Conservation (phyloP, 2,329 filamentous ascomycete genomes). For the Fusarium temperatum region DNA sequence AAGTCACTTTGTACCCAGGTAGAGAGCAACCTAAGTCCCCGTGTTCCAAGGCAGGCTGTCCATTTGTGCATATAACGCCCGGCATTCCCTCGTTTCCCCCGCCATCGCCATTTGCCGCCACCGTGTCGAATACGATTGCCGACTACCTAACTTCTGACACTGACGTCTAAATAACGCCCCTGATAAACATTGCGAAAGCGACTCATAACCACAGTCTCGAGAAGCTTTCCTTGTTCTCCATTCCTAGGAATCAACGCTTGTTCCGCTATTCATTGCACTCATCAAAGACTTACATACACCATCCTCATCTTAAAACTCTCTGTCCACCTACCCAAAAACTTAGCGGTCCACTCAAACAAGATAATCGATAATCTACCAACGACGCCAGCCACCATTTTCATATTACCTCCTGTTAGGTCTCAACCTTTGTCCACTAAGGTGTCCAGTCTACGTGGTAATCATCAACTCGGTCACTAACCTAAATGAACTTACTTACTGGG, state of each 20-base stretch:
- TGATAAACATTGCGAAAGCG: slow-evolving; percentile 8
- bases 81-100: slow-evolving; percentile 50
- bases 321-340: not conserved
- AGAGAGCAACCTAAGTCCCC: not conserved
- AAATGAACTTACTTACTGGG: not conserved
- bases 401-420: not conserved
- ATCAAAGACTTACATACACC: slow-evolving; percentile 7
- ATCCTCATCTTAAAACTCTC: not conserved
- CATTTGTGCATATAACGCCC: slow-evolving; percentile 58
- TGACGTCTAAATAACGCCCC: slow-evolving; percentile 7
- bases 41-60: slow-evolving; percentile 2
- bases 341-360: not conserved
- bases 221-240: not conserved
- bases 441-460: not conserved
- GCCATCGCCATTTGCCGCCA: slow-evolving; percentile 36
- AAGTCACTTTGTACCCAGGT: slow-evolving; percentile 3
- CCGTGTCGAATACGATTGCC: slow-evolving; percentile 36
- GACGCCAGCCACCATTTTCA: not conserved
- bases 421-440: not conserved
- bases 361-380: not conserved
- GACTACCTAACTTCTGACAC: slow-evolving; percentile 13
- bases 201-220: slow-evolving; percentile 14
- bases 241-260: not conserved
- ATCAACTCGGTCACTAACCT: not conserved
- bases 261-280: not conserved